Percentiles rank a stretch among this genome's conserved stretches.
Conservation (phyloP, 192 early-diverging fungal genomes). For the Chytriomyces sp. region DNA sequence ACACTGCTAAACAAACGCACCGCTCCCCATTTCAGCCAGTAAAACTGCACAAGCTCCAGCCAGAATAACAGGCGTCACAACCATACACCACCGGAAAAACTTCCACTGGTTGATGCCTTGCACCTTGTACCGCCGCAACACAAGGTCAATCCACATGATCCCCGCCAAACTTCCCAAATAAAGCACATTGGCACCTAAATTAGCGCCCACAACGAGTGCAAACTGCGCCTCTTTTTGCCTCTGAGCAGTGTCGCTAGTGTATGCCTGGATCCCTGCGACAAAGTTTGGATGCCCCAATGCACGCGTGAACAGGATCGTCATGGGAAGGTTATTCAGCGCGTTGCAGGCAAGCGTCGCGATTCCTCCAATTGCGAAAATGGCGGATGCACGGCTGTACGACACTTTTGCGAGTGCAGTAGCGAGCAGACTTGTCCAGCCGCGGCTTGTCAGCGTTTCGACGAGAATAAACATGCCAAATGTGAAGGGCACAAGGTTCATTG, state of each 20-base stretch:
- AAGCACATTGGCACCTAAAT: slow-evolving; percentile 82
- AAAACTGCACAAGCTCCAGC: slow-evolving; percentile 52
- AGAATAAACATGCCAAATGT: slow-evolving; percentile 87
- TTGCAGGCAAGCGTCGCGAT: slow-evolving; percentile 74
- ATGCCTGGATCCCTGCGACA: slow-evolving; percentile 37
- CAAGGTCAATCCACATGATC: slow-evolving; percentile 53
- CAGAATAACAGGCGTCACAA: slow-evolving; percentile 62
- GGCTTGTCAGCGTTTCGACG: slow-evolving; percentile 68
- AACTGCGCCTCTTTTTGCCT: slow-evolving; percentile 65
- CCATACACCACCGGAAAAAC: slow-evolving; percentile 67
- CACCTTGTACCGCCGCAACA: slow-evolving; percentile 34
- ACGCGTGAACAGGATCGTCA: slow-evolving; percentile 81
- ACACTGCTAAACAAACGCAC: neutral
- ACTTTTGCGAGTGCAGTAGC: slow-evolving; percentile 63
- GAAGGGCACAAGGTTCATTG: slow-evolving; percentile 80
- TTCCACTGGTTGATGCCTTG: slow-evolving; percentile 48
- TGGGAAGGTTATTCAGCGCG: slow-evolving; percentile 83
- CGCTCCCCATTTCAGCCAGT: slow-evolving; percentile 54
- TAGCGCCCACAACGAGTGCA: slow-evolving; percentile 77
- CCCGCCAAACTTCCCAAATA: slow-evolving; percentile 78
- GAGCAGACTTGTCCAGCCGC: slow-evolving; percentile 74
- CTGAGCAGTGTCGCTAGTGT: neutral
- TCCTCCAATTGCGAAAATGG: slow-evolving; percentile 64
- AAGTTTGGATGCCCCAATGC: slow-evolving; percentile 73
- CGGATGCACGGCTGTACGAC: slow-evolving; percentile 46